These are phyloP conservation scores for Centaurea solstitialis DNA, from an alignment of 129 eudicot genomes.

Conservation along the genomic window DNA sequence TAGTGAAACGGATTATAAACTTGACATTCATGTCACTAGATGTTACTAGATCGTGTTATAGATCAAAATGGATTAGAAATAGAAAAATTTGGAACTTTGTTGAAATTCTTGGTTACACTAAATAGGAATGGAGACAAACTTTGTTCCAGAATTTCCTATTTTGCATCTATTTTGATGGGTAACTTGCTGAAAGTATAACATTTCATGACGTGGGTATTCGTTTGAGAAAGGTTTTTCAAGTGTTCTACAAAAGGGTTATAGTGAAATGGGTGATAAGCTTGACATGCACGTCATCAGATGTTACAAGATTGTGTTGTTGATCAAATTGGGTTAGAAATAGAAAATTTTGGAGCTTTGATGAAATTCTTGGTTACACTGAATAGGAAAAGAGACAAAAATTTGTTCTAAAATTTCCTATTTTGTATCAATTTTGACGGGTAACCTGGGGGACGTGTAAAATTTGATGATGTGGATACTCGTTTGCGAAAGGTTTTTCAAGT, in stretches of 20 bases:
- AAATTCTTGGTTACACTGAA: constrained; percentile 32
- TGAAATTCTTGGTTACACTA: constrained; percentile 31
- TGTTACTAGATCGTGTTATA: background rate
- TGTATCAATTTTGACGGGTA: constrained; percentile 26
- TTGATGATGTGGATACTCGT: constrained; percentile 13
- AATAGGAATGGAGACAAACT: constrained; percentile 7
- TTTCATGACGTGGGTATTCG: background rate
- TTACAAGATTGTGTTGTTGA: background rate
- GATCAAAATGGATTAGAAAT: background rate
- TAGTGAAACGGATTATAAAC: background rate
- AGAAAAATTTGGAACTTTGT: background rate
- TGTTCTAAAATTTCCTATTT: constrained; percentile 30
- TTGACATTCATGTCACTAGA: background rate
- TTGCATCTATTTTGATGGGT: constrained; percentile 16
- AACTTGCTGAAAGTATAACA: background rate
- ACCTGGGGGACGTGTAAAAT: no score
- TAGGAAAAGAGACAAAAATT: constrained; percentile 2
- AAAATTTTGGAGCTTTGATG: background rate
- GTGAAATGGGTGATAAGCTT: background rate
- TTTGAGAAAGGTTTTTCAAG: background rate
- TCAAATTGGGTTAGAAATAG: background rate
- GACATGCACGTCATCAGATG: background rate
- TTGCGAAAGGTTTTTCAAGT: background rate
- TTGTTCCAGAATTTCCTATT: background rate
- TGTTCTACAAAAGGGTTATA: background rate